Percentiles rank a stretch among this genome's conserved stretches.
Evolutionary conservation across 2,329 filamentous ascomycete species (phyloP).

Genomic region (Herpotrichia juniperi): DNA sequence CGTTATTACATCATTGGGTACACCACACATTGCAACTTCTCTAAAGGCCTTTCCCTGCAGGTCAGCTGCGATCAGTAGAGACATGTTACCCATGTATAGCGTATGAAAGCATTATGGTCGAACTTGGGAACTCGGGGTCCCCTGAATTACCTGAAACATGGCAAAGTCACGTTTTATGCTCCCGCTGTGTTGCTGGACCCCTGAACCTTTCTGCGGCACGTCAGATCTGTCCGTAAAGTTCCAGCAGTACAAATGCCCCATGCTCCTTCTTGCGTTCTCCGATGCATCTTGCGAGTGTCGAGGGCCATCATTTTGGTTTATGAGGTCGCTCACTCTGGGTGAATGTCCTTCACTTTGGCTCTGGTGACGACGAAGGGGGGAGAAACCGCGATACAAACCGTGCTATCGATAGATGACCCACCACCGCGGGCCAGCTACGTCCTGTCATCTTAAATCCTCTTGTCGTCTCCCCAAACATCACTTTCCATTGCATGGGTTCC

Average conservation of each 20-base stretch:
- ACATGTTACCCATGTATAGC: background rate
- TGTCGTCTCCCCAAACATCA: background rate
- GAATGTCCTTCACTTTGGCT: background rate
- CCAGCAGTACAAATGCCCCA: background rate
- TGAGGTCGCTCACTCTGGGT: background rate
- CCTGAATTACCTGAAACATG: background rate
- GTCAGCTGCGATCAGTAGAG: background rate
- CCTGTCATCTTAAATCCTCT: constrained; percentile 19
- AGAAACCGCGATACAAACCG: constrained; percentile 8
- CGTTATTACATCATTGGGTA: background rate
- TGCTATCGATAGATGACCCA: constrained; percentile 2
- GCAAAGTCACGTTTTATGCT: background rate
- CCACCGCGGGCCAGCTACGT: constrained; percentile 8
- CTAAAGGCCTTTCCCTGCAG: background rate
- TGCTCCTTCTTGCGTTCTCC: background rate
- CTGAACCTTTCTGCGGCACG: background rate
- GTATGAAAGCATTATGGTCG: constrained; percentile 1
- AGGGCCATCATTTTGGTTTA: background rate
- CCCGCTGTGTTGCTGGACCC: background rate
- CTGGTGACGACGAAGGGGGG: background rate
- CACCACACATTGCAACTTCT: background rate
- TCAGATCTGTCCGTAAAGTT: constrained; percentile 1
- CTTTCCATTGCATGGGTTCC: constrained; percentile 16
- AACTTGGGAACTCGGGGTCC: background rate
- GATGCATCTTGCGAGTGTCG: background rate